A percentile compares a stretch with the other conserved stretches of the same genome.
Conservation (phyloP, 257 asterid genomes). For the Gentiana macrophylla region DNA sequence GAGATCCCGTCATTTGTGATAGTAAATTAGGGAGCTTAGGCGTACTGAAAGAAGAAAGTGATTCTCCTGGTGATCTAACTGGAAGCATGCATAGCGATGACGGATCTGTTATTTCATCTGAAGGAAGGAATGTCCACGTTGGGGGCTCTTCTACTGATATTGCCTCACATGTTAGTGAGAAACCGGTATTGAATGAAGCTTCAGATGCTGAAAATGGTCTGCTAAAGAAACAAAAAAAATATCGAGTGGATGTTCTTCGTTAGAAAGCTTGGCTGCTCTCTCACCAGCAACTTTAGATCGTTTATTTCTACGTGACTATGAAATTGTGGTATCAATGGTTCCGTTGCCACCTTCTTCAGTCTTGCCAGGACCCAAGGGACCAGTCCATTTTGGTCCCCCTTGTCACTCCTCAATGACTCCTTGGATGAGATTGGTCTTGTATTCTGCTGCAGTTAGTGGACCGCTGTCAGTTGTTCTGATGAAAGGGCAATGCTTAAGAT, state of each 20-base stretch:
- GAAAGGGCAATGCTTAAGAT: constrained; percentile 91
- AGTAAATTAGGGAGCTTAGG: constrained; percentile 21
- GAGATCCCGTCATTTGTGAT: constrained; percentile 21
- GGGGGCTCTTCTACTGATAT: constrained; percentile 29
- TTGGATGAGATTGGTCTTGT: constrained; percentile 92
- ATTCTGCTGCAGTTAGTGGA: constrained; percentile 69
- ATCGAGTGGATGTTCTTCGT: constrained; percentile 88
- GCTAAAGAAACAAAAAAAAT: constrained; percentile 47
- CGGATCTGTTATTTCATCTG: constrained; percentile 22
- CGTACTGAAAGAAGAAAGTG: constrained; percentile 22
- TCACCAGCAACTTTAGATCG: constrained; percentile 91
- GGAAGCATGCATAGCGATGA: constrained; percentile 22
- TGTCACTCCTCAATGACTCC: constrained; percentile 96
- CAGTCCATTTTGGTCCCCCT: constrained; percentile 98
- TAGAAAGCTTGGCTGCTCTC: constrained; percentile 98
- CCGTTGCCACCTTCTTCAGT: constrained; percentile 96
- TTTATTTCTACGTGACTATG: constrained; percentile 88
- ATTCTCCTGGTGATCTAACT: constrained; percentile 24
- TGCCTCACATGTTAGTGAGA: constrained; percentile 38
- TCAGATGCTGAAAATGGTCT: constrained; percentile 33
- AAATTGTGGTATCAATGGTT: constrained; percentile 89
- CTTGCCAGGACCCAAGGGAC: constrained; percentile 95
- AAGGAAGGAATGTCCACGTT: constrained; percentile 22
- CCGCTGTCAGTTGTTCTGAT: constrained; percentile 94
- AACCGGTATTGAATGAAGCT: constrained; percentile 31